phyloP scores from a whole-genome alignment of 2,329 filamentous ascomycete species.

The Beauveria sp. region DNA sequence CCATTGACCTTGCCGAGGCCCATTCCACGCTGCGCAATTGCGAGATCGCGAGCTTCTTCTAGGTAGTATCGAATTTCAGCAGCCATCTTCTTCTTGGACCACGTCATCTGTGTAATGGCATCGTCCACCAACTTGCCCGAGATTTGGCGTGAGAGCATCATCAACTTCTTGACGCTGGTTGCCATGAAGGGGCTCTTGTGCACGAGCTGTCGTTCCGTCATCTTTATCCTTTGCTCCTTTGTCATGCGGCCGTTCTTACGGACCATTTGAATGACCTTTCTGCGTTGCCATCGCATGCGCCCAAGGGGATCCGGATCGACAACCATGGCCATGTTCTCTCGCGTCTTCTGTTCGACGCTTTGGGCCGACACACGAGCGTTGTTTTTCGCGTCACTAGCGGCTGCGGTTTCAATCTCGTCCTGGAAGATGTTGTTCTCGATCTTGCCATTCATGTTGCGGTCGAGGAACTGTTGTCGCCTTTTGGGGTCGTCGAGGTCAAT shows the following conservation, averaged over 20 bases:
- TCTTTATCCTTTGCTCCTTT: constrained; percentile 58
- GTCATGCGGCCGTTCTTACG: constrained; percentile 46
- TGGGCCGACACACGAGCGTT: background rate
- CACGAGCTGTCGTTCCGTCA: constrained; percentile 47
- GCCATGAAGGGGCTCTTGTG: constrained; percentile 65
- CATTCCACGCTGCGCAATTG: constrained; percentile 77
- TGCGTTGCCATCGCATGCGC: constrained; percentile 70
- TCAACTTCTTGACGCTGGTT: constrained; percentile 87
- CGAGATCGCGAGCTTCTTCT: constrained; percentile 72
- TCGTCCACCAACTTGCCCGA: constrained; percentile 90
- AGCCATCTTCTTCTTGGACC: constrained; percentile 88
- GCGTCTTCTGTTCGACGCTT: constrained; percentile 21
- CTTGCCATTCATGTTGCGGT: constrained; percentile 32
- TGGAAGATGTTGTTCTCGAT: constrained; percentile 56
- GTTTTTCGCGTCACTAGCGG: constrained; percentile 31
- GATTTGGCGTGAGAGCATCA: constrained; percentile 79
- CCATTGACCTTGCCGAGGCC: constrained; percentile 50
- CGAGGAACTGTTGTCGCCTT: constrained; percentile 33
- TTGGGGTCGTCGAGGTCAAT: constrained; percentile 35
- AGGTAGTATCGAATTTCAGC: constrained; percentile 72
- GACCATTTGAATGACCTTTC: constrained; percentile 73
- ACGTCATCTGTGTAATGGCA: constrained; percentile 89
- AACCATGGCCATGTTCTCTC: constrained; percentile 50
- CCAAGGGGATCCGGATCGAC: constrained; percentile 68
- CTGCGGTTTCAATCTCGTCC: constrained; percentile 38